phyloP scores from a whole-genome alignment of 1,284 basidiomycete species.

The Chiua sp. region DNA sequence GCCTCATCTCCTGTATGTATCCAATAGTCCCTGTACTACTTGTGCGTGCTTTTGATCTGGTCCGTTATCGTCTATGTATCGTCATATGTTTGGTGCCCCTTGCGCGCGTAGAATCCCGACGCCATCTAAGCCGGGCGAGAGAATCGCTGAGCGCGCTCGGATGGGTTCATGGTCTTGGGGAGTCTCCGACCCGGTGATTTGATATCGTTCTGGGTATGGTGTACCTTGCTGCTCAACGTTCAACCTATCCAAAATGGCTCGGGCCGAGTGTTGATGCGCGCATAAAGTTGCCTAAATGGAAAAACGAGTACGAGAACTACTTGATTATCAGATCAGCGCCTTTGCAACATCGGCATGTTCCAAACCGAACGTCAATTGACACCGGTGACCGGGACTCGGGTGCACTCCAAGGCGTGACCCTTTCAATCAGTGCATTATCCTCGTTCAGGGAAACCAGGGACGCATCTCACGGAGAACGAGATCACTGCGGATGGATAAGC shows the following conservation, averaged over 20 bases:
- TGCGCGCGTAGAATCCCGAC: background rate
- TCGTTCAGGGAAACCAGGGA: background rate
- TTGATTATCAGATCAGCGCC: background rate
- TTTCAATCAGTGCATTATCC: background rate
- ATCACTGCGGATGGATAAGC: slow-evolving; percentile 8
- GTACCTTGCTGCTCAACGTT: background rate
- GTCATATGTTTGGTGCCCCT: background rate
- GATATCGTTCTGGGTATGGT: background rate
- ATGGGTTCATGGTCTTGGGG: background rate
- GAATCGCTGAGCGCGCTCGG: background rate
- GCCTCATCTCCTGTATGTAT: slow-evolving; percentile 3
- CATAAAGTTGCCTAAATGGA: background rate
- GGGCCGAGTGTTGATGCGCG: background rate
- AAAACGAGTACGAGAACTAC: background rate
- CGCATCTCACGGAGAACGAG: background rate
- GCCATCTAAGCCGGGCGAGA: background rate
- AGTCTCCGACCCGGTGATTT: background rate
- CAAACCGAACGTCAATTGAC: background rate
- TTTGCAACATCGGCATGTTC: background rate
- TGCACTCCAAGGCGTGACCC: background rate
- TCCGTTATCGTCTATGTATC: background rate
- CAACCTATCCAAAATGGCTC: background rate
- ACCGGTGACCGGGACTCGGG: background rate
- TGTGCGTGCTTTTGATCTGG: background rate
- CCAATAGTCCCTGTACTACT: background rate